Evolutionary conservation across 2,329 filamentous ascomycete genomes (phyloP), one percentile per base, ranked within the genome.

Genomic region (Pestalotiopsis sp.): DNA sequence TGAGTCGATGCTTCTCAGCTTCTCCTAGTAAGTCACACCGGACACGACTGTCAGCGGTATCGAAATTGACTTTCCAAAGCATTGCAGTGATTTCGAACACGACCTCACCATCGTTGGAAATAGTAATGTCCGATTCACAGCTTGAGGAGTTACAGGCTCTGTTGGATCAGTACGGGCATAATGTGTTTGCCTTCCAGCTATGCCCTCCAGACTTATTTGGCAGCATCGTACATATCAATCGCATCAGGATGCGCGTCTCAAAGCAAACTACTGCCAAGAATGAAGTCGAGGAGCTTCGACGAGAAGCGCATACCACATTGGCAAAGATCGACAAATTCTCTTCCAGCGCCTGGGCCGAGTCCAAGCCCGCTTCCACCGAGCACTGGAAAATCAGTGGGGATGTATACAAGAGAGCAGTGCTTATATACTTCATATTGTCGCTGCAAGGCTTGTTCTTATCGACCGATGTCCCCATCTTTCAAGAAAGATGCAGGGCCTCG

Each of bases 181-280:
- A 13, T 17, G 11, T 71, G 5, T 73, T 71, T 20, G 69, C 73
- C 1, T 78, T 79, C 62, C 73, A 76, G 3, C 73, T 77, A 63
- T 81, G 74, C 45, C 80, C 81, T 0, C 68, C 73, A 3, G 57
- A 73, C 0, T 71, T 82, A 0, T 80, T 82, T 31, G 63, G 69
- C 17, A 77, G 79, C 45, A 75, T 80, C 7, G 73, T 81, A 60
- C 74, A 69, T 49, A 79, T 82, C 64, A 82, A 81, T 66, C 66
- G 78, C 61, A 72, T 83, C 27, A 79, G 81, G 3, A 64, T 67
- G 27, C 72, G 68, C 36, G 74, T 70, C 31, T 52, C 3, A 36
- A 36, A 36, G 31, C 31, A 36, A 72, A 80, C 3, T 57, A 14
- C 17, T 17, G 31, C 5, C 27, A 3, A 2, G 5, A 20, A n/a